Conservation (phyloP, 768 basidiomycete genomes). For the Suillus bovinus region DNA sequence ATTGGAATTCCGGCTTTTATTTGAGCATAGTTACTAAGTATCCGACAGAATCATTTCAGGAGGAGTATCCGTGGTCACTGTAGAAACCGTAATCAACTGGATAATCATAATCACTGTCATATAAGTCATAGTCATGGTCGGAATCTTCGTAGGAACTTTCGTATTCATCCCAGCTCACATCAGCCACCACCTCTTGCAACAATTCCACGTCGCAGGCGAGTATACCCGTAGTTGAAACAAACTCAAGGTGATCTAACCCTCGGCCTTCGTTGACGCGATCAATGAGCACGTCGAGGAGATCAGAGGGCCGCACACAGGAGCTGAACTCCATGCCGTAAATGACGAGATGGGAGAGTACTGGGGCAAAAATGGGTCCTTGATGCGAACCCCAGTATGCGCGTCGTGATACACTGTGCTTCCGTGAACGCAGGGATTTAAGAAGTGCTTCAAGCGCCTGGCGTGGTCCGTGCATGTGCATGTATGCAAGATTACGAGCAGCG, state of each 20-base stretch:
- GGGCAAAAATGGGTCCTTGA: neutral
- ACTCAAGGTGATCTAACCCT: neutral
- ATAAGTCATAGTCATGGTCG: neutral
- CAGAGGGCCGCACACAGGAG: neutral
- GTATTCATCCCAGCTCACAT: constrained; percentile 3
- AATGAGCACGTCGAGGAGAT: constrained; percentile 5
- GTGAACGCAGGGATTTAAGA: neutral
- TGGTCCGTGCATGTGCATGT: neutral
- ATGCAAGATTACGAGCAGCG: neutral
- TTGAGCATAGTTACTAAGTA: neutral
- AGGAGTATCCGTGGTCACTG: neutral
- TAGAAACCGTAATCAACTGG: neutral
- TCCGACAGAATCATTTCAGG: neutral
- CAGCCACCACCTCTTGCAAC: constrained; percentile 7
- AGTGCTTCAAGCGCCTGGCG: neutral
- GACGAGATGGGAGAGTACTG: neutral
- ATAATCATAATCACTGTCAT: neutral
- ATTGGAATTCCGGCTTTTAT: neutral
- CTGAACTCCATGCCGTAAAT: neutral
- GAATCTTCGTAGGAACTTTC: neutral
- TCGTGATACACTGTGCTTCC: neutral
- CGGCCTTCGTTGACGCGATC: constrained; percentile 4
- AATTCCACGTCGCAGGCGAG: neutral
- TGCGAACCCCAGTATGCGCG: neutral
- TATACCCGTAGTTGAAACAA: neutral